Conservation (phyloP, 345 rosid species). For the Bruguiera gymnorhiza region DNA sequence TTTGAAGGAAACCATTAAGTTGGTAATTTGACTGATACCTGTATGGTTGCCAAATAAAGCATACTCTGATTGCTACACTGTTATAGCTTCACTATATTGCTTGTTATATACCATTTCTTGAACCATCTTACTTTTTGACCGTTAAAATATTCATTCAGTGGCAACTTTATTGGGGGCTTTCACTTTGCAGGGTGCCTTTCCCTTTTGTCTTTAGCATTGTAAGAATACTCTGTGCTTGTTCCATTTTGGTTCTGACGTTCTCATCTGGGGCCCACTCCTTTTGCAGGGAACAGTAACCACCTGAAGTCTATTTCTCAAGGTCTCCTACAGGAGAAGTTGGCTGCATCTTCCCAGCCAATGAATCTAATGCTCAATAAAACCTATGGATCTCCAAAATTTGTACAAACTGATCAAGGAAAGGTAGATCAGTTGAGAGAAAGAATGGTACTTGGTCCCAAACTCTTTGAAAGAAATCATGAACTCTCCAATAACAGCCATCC, state of each 20-base stretch:
- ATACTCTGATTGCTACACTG: neutral
- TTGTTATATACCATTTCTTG: neutral
- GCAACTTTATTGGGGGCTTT: neutral
- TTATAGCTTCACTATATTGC: neutral
- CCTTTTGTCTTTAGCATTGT: constrained; percentile 1
- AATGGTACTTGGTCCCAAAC: constrained; percentile 38
- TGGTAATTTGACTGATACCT: neutral
- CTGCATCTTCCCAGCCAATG: constrained; percentile 43
- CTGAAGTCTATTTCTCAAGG: constrained; percentile 39
- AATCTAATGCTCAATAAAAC: constrained; percentile 43
- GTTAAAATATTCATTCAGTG: neutral
- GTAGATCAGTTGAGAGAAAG: constrained; percentile 40
- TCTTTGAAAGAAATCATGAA: constrained; percentile 41
- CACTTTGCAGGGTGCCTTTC: neutral
- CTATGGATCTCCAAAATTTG: constrained; percentile 38
- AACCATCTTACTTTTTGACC: neutral
- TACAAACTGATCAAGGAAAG: constrained; percentile 48
- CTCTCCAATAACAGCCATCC: constrained; percentile 36
- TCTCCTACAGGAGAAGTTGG: constrained; percentile 38
- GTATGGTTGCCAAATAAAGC: neutral
- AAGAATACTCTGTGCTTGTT: constrained; percentile 5
- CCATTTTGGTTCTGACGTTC: constrained; percentile 20
- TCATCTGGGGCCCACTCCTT: constrained; percentile 20
- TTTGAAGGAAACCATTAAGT: neutral
- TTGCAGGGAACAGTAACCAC: constrained; percentile 50